Evolutionary conservation across 768 basidiomycete genomes (phyloP), one percentile per base, ranked within the genome.

Genomic region (Termitomyces eurrhizus): DNA sequence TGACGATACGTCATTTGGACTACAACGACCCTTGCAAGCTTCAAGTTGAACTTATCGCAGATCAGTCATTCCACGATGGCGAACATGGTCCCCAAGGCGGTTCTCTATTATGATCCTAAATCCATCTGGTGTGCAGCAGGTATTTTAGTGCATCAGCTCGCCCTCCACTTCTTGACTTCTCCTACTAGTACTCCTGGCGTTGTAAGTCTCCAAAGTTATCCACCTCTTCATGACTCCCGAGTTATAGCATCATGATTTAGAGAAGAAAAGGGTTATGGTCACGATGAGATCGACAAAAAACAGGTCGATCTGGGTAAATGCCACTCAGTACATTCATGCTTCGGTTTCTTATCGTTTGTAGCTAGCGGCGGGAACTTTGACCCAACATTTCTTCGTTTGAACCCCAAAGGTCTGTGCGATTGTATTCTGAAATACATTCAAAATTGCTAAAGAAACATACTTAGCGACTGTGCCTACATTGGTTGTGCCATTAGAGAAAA

Each of bases 201-300:
- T 88, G 87, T 87, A 71, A 74, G 83, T 39, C 44, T 21, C 4
- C 0, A 2, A 29, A 53, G 39, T 13, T 29, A 29, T 42, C 18
- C 8, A 29, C 24, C 24, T 3, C 9, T 44, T n/a, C 56, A 52
- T 64, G 26, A 64, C 64, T 51, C 45, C 36, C 14, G 37, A 49
- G 16, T 45, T 21, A 64, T 58, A 26, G 29, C 24, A 36, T 56
- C n/a, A 5, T n/a, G 18, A 44, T 44, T 6, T 58, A 83, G 82
- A 59, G 77, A 78, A 62, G 93, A 95, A 74, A 95, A 95, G 70
- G 93, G 93, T 1, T 95, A 95, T 66, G 86, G 84, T 4, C 68
- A 78, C 33, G 89, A 93, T 69, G 93, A 95, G 66, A 69, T 92
- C 37, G 84, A 88, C 66, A 74, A 85, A 64, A 88, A 81, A 71